phyloP scores from a whole-genome alignment of 352 stramenopile genomes.

The Globisporangium middletonii region DNA sequence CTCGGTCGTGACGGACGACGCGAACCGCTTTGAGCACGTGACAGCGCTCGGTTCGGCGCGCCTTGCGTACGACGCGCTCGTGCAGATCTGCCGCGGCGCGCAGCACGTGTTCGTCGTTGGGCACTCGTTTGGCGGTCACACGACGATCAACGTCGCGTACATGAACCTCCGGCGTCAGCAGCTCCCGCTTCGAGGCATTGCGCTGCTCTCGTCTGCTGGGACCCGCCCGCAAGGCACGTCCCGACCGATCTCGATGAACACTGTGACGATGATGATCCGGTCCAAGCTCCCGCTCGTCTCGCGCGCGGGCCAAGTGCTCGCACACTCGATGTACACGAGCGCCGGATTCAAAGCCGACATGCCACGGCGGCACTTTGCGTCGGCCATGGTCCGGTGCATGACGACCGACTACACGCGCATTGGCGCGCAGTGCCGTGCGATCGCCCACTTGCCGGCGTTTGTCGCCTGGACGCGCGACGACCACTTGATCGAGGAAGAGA shows the following conservation, averaged over 20 bases:
- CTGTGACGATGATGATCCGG: conserved; percentile 13
- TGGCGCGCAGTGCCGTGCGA: conserved; percentile 17
- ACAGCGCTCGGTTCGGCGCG: conserved; percentile 11
- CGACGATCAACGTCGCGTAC: conserved; percentile 35
- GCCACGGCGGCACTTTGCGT: conserved; percentile 14
- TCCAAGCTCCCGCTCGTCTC: conserved; percentile 14
- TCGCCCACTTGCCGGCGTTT: conserved; percentile 25
- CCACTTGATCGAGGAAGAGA: conserved; percentile 49
- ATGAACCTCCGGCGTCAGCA: conserved; percentile 11
- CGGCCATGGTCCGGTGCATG: conserved; percentile 23
- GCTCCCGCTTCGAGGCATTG: conserved; percentile 21
- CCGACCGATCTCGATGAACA: conserved; percentile 10
- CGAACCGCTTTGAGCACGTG: conserved; percentile 19
- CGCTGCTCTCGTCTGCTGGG: conserved; percentile 23
- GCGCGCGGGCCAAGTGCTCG: conserved; percentile 3
- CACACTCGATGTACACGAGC: conserved; percentile 14
- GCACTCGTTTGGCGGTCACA: conserved; percentile 62
- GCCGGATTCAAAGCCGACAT: conserved; percentile 16
- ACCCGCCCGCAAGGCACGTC: conserved; percentile 17
- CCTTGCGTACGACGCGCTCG: conserved; percentile 20
- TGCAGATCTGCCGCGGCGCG: conserved; percentile 13
- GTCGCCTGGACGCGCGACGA: conserved; percentile 46
- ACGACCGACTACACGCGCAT: conserved; percentile 32
- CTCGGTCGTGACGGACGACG: conserved; percentile 16
- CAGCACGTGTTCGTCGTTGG: conserved; percentile 47